Conservation (phyloP, 2,329 filamentous ascomycete genomes). For the Xylaria sp. region DNA sequence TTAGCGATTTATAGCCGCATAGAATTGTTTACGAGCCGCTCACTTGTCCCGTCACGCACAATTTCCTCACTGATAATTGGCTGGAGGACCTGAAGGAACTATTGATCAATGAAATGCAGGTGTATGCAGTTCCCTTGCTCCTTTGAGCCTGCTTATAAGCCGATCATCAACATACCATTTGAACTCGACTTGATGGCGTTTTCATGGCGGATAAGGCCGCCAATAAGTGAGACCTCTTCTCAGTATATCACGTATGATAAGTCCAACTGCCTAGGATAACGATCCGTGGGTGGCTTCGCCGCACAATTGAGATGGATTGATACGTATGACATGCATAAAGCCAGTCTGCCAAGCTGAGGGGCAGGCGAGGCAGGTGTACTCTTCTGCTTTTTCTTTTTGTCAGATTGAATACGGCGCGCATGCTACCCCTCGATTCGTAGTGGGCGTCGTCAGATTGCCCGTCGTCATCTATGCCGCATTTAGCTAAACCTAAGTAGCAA, state of each 20-base stretch:
- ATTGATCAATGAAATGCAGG: conserved; percentile 22
- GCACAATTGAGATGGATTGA: neutral
- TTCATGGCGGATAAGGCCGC: neutral
- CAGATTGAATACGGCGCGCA: neutral
- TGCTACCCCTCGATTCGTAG: neutral
- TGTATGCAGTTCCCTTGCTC: conserved; percentile 16
- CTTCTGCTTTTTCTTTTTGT: neutral
- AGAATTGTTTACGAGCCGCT: neutral
- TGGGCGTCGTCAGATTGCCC: neutral
- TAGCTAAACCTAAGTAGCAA: neutral
- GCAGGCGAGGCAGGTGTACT: conserved; percentile 7
- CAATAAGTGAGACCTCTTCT: neutral
- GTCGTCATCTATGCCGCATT: neutral
- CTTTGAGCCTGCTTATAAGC: neutral
- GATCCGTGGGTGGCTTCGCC: neutral
- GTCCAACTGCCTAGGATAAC: neutral
- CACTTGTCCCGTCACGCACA: neutral
- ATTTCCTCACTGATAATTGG: neutral
- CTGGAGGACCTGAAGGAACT: conserved; percentile 11
- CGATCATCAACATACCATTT: neutral
- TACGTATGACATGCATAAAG: neutral
- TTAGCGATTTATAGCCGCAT: neutral
- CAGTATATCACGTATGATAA: neutral
- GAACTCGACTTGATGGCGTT: neutral
- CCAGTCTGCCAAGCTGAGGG: conserved; percentile 11